Conservation (phyloP, 257 asterid species). For the Capsicum rhomboideum region DNA sequence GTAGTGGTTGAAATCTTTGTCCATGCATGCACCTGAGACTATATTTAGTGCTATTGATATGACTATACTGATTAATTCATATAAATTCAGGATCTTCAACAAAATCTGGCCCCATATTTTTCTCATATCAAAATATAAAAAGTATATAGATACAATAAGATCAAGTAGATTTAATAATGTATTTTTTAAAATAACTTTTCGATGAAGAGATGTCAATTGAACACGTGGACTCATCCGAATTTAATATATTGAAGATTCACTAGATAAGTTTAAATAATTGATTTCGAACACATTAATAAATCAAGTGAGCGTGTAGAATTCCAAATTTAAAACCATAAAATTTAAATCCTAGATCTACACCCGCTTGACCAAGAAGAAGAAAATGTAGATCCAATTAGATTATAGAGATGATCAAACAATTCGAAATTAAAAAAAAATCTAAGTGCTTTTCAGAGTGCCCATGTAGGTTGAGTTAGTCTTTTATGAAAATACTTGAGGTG, state of each 20-base stretch:
- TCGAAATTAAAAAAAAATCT: not conserved
- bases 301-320: too few species aligned
- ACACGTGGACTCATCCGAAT: too few species aligned
- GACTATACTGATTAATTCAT: not conserved
- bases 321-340: too few species aligned
- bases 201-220: too few species aligned
- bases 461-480: not conserved
- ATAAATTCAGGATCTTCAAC: not conserved
- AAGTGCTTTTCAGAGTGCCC: not conserved
- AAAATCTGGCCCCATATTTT: not conserved
- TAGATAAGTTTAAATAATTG: too few species aligned
- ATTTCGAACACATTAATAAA: too few species aligned
- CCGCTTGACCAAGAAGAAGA: not conserved
- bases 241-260: too few species aligned
- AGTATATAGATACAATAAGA: not conserved
- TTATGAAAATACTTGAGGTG: not conserved
- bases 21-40: slow-evolving; percentile 35
- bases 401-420: not conserved
- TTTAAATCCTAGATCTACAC: too few species aligned
- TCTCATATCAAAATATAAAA: not conserved
- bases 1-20: slow-evolving; percentile 17
- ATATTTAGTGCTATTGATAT: not conserved
- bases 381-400: not conserved
- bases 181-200: too few species aligned
- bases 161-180: not conserved